These are phyloP conservation scores for Tetrapisispora taiwanensis DNA, from an alignment of 805 yeast genomes.

Conservation along the genomic window DNA sequence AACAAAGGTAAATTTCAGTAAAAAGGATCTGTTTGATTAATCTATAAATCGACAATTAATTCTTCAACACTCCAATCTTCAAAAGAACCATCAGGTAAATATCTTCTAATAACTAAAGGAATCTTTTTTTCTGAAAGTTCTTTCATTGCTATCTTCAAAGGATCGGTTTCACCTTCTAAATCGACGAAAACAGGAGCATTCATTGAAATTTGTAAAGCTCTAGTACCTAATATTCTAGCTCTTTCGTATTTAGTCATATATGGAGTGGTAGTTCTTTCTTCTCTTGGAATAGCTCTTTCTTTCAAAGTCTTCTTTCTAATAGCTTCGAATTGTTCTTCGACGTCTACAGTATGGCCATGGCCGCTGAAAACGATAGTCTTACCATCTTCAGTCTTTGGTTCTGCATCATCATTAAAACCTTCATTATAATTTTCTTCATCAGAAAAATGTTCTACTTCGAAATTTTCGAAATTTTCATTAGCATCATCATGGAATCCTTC, in stretches of 20 bases:
- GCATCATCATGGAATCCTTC: constrained; percentile 58
- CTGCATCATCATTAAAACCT: constrained; percentile 21
- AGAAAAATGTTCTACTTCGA: constrained; percentile 76
- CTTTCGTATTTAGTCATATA: constrained; percentile 98
- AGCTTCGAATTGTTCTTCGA: constrained; percentile 29
- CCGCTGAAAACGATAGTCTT: constrained; percentile 65
- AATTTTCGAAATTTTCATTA: constrained; percentile 59
- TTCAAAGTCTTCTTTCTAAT: constrained; percentile 52
- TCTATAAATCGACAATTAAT: constrained; percentile 70
- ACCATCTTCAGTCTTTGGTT: constrained; percentile 48
- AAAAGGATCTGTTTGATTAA: no score
- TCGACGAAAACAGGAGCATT: constrained; percentile 98
- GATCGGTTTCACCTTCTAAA: constrained; percentile 98
- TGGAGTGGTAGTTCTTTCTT: constrained; percentile 88
- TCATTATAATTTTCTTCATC: constrained; percentile 49
- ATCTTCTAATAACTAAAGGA: constrained; percentile 91
- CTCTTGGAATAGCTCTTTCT: constrained; percentile 82
- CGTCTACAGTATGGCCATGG: constrained; percentile 43
- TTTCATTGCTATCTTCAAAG: constrained; percentile 94
- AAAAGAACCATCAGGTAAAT: constrained; percentile 90
- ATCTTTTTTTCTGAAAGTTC: constrained; percentile 91
- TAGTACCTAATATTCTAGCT: constrained; percentile 93
- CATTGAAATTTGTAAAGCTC: constrained; percentile 95
- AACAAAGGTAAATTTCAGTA: no score
- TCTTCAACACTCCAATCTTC: constrained; percentile 99